Evolutionary conservation across 768 basidiomycete species (phyloP).

Genomic region (Gloeostereum incarnatum): DNA sequence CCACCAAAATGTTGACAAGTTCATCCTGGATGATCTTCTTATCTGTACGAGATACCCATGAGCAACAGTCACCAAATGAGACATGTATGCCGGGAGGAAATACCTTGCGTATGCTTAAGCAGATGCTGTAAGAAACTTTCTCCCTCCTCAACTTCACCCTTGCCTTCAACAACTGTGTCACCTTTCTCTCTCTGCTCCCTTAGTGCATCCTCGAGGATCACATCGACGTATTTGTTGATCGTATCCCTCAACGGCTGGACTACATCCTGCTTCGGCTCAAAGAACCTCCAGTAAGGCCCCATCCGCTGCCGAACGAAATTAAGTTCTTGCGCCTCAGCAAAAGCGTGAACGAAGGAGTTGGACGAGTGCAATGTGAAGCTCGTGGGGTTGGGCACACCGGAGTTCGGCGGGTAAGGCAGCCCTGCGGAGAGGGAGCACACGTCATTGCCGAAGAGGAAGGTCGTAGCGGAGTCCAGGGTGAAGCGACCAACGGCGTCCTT

Average conservation of each 20-base stretch:
- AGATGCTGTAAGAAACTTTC: slow-evolving; percentile 40
- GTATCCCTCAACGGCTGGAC: slow-evolving; percentile 30
- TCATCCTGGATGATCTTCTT: slow-evolving; percentile 11
- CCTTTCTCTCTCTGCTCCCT: too few species aligned
- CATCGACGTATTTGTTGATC: slow-evolving; percentile 39
- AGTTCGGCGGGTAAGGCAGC: slow-evolving; percentile 36
- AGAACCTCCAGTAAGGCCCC: slow-evolving; percentile 35
- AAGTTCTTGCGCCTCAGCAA: slow-evolving; percentile 31
- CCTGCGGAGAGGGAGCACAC: slow-evolving; percentile 40
- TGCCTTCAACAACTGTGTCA: slow-evolving; percentile 1
- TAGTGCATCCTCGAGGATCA: slow-evolving; percentile 37
- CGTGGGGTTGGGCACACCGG: slow-evolving; percentile 15
- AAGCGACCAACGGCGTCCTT: slow-evolving; percentile 38
- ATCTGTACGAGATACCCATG: too few species aligned
- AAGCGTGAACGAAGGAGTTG: slow-evolving; percentile 37
- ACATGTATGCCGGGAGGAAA: background rate
- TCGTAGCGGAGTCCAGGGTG: slow-evolving; percentile 55
- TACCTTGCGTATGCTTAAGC: slow-evolving; percentile 43
- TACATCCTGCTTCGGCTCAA: slow-evolving; percentile 42
- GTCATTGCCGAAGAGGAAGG: slow-evolving; percentile 48
- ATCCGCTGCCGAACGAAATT: slow-evolving; percentile 25
- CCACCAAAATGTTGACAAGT: slow-evolving; percentile 13
- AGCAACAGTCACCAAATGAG: background rate
- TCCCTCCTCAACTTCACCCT: too few species aligned
- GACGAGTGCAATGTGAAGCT: slow-evolving; percentile 23